phyloP scores from a whole-genome alignment of 2,329 filamentous ascomycete species.

The Colletotrichum neosansevieriae region DNA sequence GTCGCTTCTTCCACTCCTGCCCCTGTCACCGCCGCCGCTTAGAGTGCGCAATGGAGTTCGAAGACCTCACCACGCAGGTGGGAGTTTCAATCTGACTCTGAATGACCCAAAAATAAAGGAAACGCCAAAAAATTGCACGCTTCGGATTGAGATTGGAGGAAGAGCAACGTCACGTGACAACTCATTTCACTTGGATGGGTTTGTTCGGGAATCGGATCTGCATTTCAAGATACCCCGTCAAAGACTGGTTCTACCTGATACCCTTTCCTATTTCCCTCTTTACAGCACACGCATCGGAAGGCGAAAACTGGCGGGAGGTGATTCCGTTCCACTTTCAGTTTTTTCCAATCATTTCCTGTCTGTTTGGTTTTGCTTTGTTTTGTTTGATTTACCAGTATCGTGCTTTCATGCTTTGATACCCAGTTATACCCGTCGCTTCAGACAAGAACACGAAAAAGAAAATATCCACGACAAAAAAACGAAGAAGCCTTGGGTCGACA shows the following conservation, averaged over 20 bases:
- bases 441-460: constrained; percentile 44
- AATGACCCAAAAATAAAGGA: constrained; percentile 18
- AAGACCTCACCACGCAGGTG: constrained; percentile 17
- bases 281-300: constrained; percentile 42
- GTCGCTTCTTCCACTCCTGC: constrained; percentile 57
- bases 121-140: constrained; percentile 23
- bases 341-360: constrained; percentile 43
- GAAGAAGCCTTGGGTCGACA: constrained; percentile 40
- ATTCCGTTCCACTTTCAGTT: constrained; percentile 34
- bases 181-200: constrained; percentile 41
- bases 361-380: constrained; percentile 39
- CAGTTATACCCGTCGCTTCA: constrained; percentile 49
- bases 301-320: constrained; percentile 33
- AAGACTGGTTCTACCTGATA: constrained; percentile 58
- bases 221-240: constrained; percentile 70
- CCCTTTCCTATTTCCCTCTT: constrained; percentile 44
- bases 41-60: constrained; percentile 46
- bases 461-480: constrained; percentile 43
- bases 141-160: constrained; percentile 37
- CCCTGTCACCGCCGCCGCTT: constrained; percentile 63
- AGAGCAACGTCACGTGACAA: constrained; percentile 39
- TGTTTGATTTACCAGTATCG: constrained; percentile 43
- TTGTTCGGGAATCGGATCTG: constrained; percentile 65
- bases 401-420: constrained; percentile 52
- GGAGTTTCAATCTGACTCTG: constrained; percentile 21